Base-by-base conservation (phyloP, 1,284 basidiomycete species). In the Bondarzewia mesenterica region DNA sequence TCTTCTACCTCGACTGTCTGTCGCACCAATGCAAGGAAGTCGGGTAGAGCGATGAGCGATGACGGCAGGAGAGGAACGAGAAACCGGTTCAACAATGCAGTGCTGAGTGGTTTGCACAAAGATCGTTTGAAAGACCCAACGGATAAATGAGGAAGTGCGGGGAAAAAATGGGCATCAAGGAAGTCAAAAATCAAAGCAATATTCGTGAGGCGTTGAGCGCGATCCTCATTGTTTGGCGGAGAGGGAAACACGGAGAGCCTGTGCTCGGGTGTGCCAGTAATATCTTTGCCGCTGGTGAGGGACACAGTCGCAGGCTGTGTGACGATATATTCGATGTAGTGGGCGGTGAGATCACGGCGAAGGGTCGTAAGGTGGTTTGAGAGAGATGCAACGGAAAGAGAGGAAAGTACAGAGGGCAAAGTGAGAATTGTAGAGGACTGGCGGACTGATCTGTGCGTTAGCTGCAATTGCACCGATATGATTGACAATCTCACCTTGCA, bases 11-110 rank as follows among this genome's bases (percentile, higher is more conserved):
- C 58, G 1, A 85, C 77, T 3, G 83, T 78, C 10, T 68, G 62
- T 12, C 70, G 58, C 0, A 81, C 63, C 8, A 85, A 63, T 7
- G 68, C 60, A n/a, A 92, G 64, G 62, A 84, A 93, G 0, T 66
- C 52, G 1, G 82, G 77, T 0, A 93, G 69, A 2, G 61, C 63
- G 5, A 70, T 64, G 32, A 83, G 71, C 3, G 80, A 74, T 0
- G 78, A 74, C 0, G 89, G 88, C 5, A 92, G 66, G 15, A 74
- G 73, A 0, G 85, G 78, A 35, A 83, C 66, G 20, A 93, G 71
- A 21, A 91, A 63, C 52, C 78, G 71, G 44, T 77, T 73, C 37
- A 93, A 71, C 14, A 91, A 59, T 18, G 78, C 77, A 3, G 63
- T 69, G 4, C 74, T 73, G 25, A 85, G 56, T 4, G 82, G 77